phyloP scores from a whole-genome alignment of 2,329 filamentous ascomycete genomes.

The Trichoderma sp. region DNA sequence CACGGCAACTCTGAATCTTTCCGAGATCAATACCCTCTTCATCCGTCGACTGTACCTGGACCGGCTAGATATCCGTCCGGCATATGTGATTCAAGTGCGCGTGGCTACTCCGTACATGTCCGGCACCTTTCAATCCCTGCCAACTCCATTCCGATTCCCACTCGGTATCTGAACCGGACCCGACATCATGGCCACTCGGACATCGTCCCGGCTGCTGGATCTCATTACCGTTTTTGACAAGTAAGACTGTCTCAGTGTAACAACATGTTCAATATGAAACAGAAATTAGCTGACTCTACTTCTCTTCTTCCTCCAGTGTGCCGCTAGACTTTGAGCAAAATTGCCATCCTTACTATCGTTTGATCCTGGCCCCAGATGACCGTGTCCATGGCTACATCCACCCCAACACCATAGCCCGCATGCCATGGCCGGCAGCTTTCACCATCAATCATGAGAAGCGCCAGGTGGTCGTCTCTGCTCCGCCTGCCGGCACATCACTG shows the following conservation, averaged over 20 bases:
- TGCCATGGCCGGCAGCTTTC: constrained; percentile 48
- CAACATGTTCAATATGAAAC: background rate
- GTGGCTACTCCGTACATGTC: background rate
- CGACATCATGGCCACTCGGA: constrained; percentile 10
- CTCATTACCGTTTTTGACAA: constrained; percentile 44
- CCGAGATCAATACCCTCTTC: background rate
- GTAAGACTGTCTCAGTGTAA: constrained; percentile 29
- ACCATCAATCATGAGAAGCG: constrained; percentile 33
- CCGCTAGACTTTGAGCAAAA: constrained; percentile 44
- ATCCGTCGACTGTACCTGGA: background rate
- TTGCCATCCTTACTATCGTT: constrained; percentile 42
- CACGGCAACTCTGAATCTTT: background rate
- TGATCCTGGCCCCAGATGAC: constrained; percentile 45
- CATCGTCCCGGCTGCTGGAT: constrained; percentile 33
- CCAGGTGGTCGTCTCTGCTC: constrained; percentile 34
- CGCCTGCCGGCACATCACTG: constrained; percentile 27
- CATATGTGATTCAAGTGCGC: background rate
- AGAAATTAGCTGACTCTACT: background rate
- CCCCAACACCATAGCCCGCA: constrained; percentile 42
- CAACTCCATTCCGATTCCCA: background rate
- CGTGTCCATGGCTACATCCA: constrained; percentile 52
- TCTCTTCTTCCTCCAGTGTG: constrained; percentile 38
- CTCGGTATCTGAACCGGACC: background rate
- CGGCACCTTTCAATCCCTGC: background rate
- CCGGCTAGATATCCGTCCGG: background rate